phyloP scores from a whole-genome alignment of 176 grass and related monocot genomes.

The Paspalum notatum region DNA sequence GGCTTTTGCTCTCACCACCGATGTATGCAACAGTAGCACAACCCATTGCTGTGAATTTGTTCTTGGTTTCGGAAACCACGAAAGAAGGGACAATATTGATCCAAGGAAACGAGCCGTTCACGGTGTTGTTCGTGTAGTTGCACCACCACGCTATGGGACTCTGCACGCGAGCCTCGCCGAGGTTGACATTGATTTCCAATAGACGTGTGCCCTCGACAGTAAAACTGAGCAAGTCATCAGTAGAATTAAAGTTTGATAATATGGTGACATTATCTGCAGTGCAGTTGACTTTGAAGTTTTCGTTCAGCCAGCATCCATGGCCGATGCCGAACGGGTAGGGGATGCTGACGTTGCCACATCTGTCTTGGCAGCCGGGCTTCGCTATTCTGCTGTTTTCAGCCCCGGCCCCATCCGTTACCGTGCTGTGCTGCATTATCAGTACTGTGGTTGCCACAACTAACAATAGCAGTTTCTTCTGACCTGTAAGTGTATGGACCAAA shows the following conservation, averaged over 20 bases:
- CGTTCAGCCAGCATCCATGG: neutral
- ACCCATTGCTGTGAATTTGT: conserved; percentile 10
- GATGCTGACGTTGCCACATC: conserved; percentile 53
- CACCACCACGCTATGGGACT: neutral
- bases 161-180: neutral
- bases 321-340: conserved; percentile 59
- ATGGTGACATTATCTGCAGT: neutral
- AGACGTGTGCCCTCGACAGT: neutral
- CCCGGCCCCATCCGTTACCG: neutral
- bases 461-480: neutral
- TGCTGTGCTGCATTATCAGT: neutral
- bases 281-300: neutral
- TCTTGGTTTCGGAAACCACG: conserved; percentile 6
- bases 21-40: neutral
- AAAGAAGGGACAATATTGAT: neutral
- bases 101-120: no score
- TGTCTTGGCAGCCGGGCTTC: conserved; percentile 19
- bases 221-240: no score
- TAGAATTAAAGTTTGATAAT: neutral
- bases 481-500: neutral
- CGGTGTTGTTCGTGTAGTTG: neutral
- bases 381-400: neutral
- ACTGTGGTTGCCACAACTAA: neutral
- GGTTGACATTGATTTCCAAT: neutral
- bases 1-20: neutral